A percentile compares a stretch with the other conserved stretches of the same genome.
phyloP scores from a whole-genome alignment of 306 rosid species.

The Urtica urens region DNA sequence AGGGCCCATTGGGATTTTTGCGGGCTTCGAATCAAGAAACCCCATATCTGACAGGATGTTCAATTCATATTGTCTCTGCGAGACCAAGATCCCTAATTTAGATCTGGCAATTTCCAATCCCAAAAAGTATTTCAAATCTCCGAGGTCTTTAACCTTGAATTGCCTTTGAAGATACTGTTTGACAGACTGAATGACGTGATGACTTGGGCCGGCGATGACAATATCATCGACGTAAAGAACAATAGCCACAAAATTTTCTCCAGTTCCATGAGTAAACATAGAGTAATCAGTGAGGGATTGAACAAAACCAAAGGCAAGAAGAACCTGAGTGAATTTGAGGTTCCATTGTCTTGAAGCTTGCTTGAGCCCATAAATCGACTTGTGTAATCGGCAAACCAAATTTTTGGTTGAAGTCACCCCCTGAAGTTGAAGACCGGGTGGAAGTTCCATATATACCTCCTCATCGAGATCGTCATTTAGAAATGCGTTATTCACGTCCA shows the following conservation, averaged over 20 bases:
- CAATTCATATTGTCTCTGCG: background rate
- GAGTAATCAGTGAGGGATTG: background rate
- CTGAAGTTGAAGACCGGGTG: background rate
- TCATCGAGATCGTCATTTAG: background rate
- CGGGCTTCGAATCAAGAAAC: background rate
- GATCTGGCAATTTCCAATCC: background rate
- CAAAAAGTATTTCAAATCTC: background rate
- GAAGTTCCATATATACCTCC: background rate
- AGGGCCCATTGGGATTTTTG: background rate
- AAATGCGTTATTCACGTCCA: background rate
- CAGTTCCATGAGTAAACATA: background rate
- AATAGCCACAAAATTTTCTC: background rate
- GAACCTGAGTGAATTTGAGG: background rate
- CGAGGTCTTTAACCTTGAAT: background rate
- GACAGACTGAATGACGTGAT: background rate
- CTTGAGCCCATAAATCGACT: background rate
- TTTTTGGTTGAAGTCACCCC: background rate
- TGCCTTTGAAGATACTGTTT: background rate
- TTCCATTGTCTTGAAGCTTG: background rate
- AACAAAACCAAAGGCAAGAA: background rate
- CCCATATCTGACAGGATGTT: background rate
- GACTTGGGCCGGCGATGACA: background rate
- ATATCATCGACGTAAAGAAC: background rate
- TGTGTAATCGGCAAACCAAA: background rate
- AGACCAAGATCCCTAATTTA: background rate